Evolutionary conservation across 495 filamentous ascomycete genomes (phyloP).

Genomic region (Entonaema liquescens): DNA sequence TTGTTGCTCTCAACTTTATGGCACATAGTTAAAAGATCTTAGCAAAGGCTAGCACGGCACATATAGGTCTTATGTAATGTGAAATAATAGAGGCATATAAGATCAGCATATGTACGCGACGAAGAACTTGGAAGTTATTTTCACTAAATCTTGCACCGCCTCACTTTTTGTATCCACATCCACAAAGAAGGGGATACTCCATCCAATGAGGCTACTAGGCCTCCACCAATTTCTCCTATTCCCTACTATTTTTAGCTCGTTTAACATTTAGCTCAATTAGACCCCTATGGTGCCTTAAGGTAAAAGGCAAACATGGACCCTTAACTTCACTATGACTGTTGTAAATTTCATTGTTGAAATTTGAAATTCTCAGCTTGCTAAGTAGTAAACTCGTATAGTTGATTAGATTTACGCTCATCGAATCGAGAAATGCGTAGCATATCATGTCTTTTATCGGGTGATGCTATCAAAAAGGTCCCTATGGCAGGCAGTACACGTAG

Average conservation of each 20-base stretch:
- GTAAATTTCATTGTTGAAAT: neutral
- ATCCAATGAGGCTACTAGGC: constrained; percentile 33
- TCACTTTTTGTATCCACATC: constrained; percentile 29
- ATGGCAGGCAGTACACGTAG: constrained; percentile 24
- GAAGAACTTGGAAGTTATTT: neutral
- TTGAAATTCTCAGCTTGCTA: no score
- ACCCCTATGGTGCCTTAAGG: constrained; percentile 8
- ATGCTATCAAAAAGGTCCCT: neutral
- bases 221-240: constrained; percentile 26
- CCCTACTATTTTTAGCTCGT: constrained; percentile 34
- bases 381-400: neutral
- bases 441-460: neutral
- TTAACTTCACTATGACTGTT: neutral
- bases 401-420: neutral
- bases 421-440: neutral
- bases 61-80: constrained; percentile 10
- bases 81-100: constrained; percentile 22
- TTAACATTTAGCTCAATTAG: no score
- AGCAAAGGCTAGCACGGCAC: neutral
- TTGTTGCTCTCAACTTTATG: neutral
- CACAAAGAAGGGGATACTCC: neutral
- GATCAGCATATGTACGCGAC: neutral
- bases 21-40: neutral
- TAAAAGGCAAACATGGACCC: neutral
- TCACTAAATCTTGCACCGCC: constrained; percentile 28